Conservation (phyloP, 495 filamentous ascomycete genomes). For the Aspergillus bridgeri region DNA sequence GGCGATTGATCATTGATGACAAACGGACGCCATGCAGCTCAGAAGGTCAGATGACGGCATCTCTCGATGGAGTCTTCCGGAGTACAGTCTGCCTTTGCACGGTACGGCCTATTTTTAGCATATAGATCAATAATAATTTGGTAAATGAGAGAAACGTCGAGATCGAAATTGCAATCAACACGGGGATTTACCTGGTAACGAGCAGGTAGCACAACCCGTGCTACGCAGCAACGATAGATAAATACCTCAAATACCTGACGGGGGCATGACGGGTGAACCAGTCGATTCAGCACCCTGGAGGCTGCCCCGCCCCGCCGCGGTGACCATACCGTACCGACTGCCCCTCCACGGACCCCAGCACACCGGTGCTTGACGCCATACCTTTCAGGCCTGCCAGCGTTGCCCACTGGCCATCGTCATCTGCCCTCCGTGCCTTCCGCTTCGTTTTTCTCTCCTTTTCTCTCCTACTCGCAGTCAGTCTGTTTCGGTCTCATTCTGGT, state of each 20-base stretch:
- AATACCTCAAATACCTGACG: background rate
- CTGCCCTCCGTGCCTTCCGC: constrained; percentile 15
- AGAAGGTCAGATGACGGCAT: background rate
- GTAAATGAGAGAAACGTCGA: background rate
- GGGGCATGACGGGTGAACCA: background rate
- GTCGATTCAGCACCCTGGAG: constrained; percentile 13
- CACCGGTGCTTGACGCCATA: constrained; percentile 36
- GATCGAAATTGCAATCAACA: background rate
- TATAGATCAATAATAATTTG: background rate
- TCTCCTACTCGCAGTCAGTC: constrained; percentile 9
- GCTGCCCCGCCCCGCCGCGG: constrained; percentile 24
- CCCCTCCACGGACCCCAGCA: constrained; percentile 42
- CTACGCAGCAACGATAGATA: too few species aligned
- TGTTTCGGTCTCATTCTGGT: background rate
- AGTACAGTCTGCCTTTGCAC: background rate
- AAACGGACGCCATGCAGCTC: background rate
- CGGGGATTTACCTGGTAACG: too few species aligned
- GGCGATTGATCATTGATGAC: background rate
- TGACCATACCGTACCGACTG: background rate
- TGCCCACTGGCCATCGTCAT: constrained; percentile 17
- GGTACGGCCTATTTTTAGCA: background rate
- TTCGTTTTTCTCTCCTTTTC: constrained; percentile 11
- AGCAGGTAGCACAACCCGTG: too few species aligned
- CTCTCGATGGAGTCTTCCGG: background rate
- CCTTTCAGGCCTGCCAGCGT: constrained; percentile 4